phyloP scores from a whole-genome alignment of 2,329 filamentous ascomycete genomes.

The Cadophora sp. region DNA sequence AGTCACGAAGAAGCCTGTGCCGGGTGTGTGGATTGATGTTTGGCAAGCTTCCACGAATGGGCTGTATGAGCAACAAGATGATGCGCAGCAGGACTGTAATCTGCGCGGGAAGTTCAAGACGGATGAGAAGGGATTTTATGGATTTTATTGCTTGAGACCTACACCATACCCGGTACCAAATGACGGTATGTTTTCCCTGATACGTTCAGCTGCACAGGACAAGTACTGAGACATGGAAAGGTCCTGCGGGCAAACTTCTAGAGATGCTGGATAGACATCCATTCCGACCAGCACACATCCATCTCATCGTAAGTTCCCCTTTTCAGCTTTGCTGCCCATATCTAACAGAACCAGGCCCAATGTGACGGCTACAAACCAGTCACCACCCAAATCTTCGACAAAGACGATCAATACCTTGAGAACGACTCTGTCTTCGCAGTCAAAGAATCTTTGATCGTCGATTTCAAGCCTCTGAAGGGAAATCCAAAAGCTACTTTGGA shows the following conservation, averaged over 20 bases:
- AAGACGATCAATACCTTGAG: conserved; percentile 67
- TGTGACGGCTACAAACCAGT: conserved; percentile 64
- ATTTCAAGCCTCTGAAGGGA: conserved; percentile 55
- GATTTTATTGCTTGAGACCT: conserved; percentile 56
- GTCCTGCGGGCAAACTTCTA: conserved; percentile 64
- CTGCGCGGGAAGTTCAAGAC: conserved; percentile 68
- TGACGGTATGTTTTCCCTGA: conserved; percentile 37
- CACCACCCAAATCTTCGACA: conserved; percentile 80
- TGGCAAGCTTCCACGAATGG: conserved; percentile 69
- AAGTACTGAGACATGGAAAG: conserved; percentile 40
- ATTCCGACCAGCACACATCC: conserved; percentile 68
- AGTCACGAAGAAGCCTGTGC: conserved; percentile 61
- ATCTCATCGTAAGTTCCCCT: conserved; percentile 57
- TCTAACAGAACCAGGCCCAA: conserved; percentile 31
- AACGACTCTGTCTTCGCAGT: conserved; percentile 60
- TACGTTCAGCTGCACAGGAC: background rate
- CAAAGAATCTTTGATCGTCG: conserved; percentile 58
- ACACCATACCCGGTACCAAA: conserved; percentile 48
- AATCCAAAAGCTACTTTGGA: conserved; percentile 46
- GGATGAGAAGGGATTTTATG: conserved; percentile 62
- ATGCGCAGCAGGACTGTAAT: conserved; percentile 65
- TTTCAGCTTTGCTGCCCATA: background rate
- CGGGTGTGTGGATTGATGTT: conserved; percentile 63
- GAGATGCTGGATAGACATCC: conserved; percentile 66
- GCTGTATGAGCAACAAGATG: conserved; percentile 67